These are phyloP conservation scores for Cyberlindnera nakhonratchasimensis DNA, from an alignment of 805 yeast genomes.

Conservation along the genomic window DNA sequence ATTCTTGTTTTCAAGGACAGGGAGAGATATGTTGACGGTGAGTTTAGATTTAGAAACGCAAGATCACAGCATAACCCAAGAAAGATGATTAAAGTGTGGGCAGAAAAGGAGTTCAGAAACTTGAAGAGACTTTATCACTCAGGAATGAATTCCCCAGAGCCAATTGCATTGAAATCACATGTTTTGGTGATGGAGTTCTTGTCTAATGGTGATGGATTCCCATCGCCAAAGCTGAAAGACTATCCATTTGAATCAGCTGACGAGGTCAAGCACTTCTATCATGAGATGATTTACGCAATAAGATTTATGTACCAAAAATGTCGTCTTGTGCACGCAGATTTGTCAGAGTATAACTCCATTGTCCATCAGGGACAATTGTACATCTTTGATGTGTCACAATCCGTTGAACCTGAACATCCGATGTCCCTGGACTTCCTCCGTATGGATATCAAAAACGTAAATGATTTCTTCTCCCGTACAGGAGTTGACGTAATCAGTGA, in stretches of 20 bases:
- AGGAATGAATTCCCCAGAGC: slow-evolving; percentile 93
- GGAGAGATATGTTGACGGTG: slow-evolving; percentile 95
- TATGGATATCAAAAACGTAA: slow-evolving; percentile 96
- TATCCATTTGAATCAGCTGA: slow-evolving; percentile 68
- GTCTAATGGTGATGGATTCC: slow-evolving; percentile 73
- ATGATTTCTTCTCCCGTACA: slow-evolving; percentile 75
- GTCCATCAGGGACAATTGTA: slow-evolving; percentile 76
- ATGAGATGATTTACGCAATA: slow-evolving; percentile 79
- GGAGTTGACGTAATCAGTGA: slow-evolving; percentile 79
- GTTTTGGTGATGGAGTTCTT: slow-evolving; percentile 94
- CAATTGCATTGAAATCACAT: slow-evolving; percentile 82
- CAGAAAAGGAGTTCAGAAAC: slow-evolving; percentile 95
- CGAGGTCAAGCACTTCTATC: slow-evolving; percentile 64
- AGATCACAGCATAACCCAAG: slow-evolving; percentile 90
- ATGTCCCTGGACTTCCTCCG: slow-evolving; percentile 91
- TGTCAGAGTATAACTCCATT: slow-evolving; percentile 90
- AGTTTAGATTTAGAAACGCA: slow-evolving; percentile 82
- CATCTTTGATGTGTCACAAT: slow-evolving; percentile 94
- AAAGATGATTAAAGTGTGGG: slow-evolving; percentile 98
- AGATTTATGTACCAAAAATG: slow-evolving; percentile 85
- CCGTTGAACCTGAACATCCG: slow-evolving; percentile 97
- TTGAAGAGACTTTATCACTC: slow-evolving; percentile 72
- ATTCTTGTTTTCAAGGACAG: slow-evolving; percentile 96
- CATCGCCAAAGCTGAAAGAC: slow-evolving; percentile 87
- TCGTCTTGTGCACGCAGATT: slow-evolving; percentile 91